A percentile compares a stretch with the other conserved stretches of the same genome.
phyloP scores from a whole-genome alignment of 176 grass and related monocot genomes.

The Avena atlantica region DNA sequence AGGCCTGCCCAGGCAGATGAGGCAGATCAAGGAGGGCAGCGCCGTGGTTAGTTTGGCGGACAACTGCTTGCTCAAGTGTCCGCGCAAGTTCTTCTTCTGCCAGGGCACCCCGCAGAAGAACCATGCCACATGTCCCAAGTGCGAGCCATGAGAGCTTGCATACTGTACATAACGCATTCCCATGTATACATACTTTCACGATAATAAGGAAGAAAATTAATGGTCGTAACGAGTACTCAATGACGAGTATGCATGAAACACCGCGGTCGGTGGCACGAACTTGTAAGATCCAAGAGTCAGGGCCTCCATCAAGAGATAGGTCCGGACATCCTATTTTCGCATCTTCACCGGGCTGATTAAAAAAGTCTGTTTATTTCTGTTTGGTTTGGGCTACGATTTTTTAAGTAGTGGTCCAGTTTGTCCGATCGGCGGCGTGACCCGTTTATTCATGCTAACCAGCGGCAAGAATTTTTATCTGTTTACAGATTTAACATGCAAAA shows the following conservation, averaged over 20 bases:
- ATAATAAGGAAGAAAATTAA: neutral
- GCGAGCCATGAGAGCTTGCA: slow-evolving; percentile 13
- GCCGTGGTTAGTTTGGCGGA: slow-evolving; percentile 56
- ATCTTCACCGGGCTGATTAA: no score
- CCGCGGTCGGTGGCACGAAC: neutral
- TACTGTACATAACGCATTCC: slow-evolving; percentile 25
- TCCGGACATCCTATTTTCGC: no score
- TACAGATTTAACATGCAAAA: no score
- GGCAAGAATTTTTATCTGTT: no score
- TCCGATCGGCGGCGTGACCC: no score
- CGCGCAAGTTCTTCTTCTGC: slow-evolving; percentile 54
- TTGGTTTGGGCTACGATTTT: no score
- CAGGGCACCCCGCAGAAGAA: slow-evolving; percentile 58
- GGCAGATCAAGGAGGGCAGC: slow-evolving; percentile 46
- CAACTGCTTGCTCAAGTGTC: slow-evolving; percentile 60
- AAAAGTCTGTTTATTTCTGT: no score
- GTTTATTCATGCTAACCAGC: no score
- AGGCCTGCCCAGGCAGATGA: slow-evolving; percentile 43
- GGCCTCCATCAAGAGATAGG: no score
- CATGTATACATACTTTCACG: neutral
- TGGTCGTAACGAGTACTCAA: neutral
- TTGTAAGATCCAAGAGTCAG: neutral
- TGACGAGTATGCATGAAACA: neutral
- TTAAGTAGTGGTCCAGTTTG: no score
- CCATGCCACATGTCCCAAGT: slow-evolving; percentile 45